Evolutionary conservation across 2,329 filamentous ascomycete genomes (phyloP), one percentile per base, ranked within the genome.

Genomic region (Hypoxylon sp.): DNA sequence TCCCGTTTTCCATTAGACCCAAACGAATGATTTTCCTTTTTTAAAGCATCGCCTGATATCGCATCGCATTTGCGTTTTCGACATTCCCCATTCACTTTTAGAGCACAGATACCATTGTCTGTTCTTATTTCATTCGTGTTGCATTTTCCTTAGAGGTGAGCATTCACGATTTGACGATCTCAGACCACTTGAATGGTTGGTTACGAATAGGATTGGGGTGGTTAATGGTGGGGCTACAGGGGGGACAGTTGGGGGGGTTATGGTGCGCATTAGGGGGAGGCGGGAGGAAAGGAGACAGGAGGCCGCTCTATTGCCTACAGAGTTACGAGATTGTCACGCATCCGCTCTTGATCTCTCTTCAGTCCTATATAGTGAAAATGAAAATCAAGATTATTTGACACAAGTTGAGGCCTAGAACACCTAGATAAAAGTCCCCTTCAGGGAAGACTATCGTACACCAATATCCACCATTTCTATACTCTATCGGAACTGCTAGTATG

Each of bases 321-420:
- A 53, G 50, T 58, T 58, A 66, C 62, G 61, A 70, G 67, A 72
- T 65, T 73, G 67, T 56, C 42, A 65, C 26, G 60, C 61, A 62
- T 50, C 62, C 54, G 63, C 31, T 55, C 35, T 26, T 10, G 48
- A 53, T 57, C 52, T 55, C 39, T 64, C 48, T 58, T 44, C 55
- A 57, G 35, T 58, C 19, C 33, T 59, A 56, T 55, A 24, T 52
- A 37, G 46, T n/a, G n/a, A 3, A 51, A 26, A 62, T 50, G 42
- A 50, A 47, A 35, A 56, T 46, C 14, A 47, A 54, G 5, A 11
- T 52, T 17, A 17, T 52, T 37, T 33, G 10, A 52, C 33, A 19
- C 13, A 22, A 29, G 13, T 42, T 22, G 19, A 42, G 37, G 29
- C 13, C n/a, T 26, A 9, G 2, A 17, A 13, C 39, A n/a, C 14